These are phyloP conservation scores for Passalora sequoiae DNA, from an alignment of 2,329 filamentous ascomycete species.

Conservation along the genomic window DNA sequence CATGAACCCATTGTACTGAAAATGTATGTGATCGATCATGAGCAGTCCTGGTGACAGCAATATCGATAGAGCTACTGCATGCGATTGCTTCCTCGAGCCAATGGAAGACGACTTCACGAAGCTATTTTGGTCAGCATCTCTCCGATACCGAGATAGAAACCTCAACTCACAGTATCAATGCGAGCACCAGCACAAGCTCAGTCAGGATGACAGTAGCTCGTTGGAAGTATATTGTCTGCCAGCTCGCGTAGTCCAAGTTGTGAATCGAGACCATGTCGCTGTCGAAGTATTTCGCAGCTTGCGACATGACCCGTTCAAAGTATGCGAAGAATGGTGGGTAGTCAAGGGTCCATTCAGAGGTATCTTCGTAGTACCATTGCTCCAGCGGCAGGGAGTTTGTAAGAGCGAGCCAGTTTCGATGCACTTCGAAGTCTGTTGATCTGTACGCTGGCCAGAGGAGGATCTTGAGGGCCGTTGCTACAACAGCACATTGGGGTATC, in stretches of 20 bases:
- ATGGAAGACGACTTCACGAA: constrained; percentile 68
- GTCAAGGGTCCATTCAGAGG: constrained; percentile 98
- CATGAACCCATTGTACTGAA: constrained; percentile 97
- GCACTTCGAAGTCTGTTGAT: constrained; percentile 98
- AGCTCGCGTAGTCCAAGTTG: constrained; percentile 81
- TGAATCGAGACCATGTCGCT: constrained; percentile 74
- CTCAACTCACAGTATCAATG: constrained; percentile 67
- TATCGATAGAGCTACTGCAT: constrained; percentile 82
- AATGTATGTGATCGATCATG: constrained; percentile 97
- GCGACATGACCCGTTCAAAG: constrained; percentile 90
- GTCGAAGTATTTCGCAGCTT: constrained; percentile 70
- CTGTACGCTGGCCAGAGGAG: constrained; percentile 94
- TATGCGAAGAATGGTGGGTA: constrained; percentile 98
- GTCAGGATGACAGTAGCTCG: constrained; percentile 78
- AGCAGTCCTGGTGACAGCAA: constrained; percentile 86
- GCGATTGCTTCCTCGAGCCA: constrained; percentile 66
- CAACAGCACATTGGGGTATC: constrained; percentile 79
- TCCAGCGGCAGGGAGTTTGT: constrained; percentile 81
- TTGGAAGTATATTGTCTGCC: constrained; percentile 93
- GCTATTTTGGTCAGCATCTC: constrained; percentile 42
- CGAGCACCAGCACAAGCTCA: constrained; percentile 78
- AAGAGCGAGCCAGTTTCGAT: constrained; percentile 97
- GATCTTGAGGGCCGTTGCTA: constrained; percentile 83
- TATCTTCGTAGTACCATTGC: constrained; percentile 94
- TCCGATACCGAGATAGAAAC: no score